Percentiles rank a stretch among this genome's conserved stretches.
Conservation (phyloP, 345 rosid species). For the Raphanus sativus region DNA sequence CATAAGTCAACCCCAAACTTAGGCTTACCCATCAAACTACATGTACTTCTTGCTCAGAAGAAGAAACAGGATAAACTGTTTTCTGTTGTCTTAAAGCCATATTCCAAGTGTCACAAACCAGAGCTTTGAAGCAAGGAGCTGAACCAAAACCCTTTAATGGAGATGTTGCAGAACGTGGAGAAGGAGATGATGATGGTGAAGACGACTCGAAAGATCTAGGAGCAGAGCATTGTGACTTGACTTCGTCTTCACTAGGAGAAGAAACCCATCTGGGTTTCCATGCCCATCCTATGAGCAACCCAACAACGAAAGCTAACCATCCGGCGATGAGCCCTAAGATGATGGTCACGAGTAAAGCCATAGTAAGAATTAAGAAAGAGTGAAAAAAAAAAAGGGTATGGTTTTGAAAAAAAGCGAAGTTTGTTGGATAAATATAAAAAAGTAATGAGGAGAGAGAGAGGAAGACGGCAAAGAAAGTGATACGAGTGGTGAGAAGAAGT, state of each 20-base stretch:
- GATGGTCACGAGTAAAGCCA: slow-evolving; percentile 39
- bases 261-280: slow-evolving; percentile 70
- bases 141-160: slow-evolving; percentile 47
- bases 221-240: slow-evolving; percentile 31
- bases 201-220: slow-evolving; percentile 45
- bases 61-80: slow-evolving; percentile 28
- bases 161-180: slow-evolving; percentile 33
- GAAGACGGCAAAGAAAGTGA: slow-evolving; percentile 37
- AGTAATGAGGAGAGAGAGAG: background rate
- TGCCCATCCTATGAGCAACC: slow-evolving; percentile 59
- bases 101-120: slow-evolving; percentile 35
- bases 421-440: slow-evolving; percentile 20
- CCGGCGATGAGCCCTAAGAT: slow-evolving; percentile 36
- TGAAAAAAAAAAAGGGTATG: slow-evolving; percentile 9
- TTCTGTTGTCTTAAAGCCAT: slow-evolving; percentile 33
- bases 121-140: slow-evolving; percentile 45
- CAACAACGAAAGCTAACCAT: slow-evolving; percentile 58
- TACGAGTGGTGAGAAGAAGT: slow-evolving; percentile 25
- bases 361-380: background rate
- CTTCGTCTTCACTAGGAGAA: background rate
- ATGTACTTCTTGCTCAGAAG: slow-evolving; percentile 3
- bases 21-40: slow-evolving; percentile 24
- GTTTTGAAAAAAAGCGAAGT: background rate
- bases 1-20: background rate
- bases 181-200: slow-evolving; percentile 15